A percentile compares a stretch with the other conserved stretches of the same genome.
Conservation (phyloP, 345 rosid genomes). For the Sisymbrium altissimum region DNA sequence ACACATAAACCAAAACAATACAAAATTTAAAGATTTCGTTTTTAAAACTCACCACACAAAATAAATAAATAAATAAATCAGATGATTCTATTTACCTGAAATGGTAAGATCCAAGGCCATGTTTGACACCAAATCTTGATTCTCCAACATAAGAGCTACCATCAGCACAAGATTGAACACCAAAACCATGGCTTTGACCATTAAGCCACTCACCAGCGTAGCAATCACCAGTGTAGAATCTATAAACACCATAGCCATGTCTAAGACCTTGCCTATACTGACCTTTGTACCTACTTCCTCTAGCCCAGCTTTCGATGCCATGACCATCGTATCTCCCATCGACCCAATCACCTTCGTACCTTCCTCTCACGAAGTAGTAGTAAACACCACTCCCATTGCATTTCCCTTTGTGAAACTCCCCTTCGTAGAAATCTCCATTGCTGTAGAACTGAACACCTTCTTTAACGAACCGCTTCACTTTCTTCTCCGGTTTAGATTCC, state of each 20-base stretch:
- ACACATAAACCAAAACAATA: not conserved
- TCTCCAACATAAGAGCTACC: conserved; percentile 84
- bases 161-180: conserved; percentile 84
- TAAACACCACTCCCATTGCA: conserved; percentile 93
- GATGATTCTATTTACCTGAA: conserved; percentile 52
- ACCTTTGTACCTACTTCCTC: conserved; percentile 93
- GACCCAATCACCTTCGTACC: conserved; percentile 93
- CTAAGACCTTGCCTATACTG: conserved; percentile 83
- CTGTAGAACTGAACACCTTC: conserved; percentile 92
- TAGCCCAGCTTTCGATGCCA: conserved; percentile 95
- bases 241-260: conserved; percentile 79
- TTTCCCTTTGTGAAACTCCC: conserved; percentile 80
- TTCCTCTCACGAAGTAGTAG: conserved; percentile 68
- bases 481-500: conserved; percentile 18
- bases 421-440: conserved; percentile 92
- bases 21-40: not conserved
- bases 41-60: not conserved
- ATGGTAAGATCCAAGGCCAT: conserved; percentile 89
- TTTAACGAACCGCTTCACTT: conserved; percentile 35
- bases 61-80: not conserved
- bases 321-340: conserved; percentile 87
- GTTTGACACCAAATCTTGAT: conserved; percentile 85
- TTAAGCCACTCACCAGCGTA: conserved; percentile 90
- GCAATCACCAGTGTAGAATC: conserved; percentile 87
- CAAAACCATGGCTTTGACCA: conserved; percentile 95